A percentile compares a stretch with the other conserved stretches of the same genome.
phyloP scores from a whole-genome alignment of 1,139 yeast species.

The Keqinozyma sinolaborantium region DNA sequence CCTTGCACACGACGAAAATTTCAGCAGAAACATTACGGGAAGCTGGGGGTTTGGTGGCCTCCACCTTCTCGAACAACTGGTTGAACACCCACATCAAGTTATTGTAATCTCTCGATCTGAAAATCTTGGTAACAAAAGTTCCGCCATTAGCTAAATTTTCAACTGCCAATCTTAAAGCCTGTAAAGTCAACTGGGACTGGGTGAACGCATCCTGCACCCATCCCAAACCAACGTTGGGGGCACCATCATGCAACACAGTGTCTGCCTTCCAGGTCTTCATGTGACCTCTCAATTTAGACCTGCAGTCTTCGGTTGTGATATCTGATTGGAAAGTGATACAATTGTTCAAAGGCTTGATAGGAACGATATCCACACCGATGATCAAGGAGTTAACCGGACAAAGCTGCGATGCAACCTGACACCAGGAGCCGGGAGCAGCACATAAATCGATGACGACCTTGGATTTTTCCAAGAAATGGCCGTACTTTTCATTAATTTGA shows the following conservation, averaged over 20 bases:
- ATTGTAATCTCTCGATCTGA: slow-evolving; percentile 96
- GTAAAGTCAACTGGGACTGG: slow-evolving; percentile 91
- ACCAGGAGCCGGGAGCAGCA: slow-evolving; percentile 99
- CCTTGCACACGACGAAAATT: slow-evolving; percentile 94
- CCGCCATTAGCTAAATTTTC: slow-evolving; percentile 92
- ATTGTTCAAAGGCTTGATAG: slow-evolving; percentile 91
- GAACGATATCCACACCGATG: slow-evolving; percentile 97
- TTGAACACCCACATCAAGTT: slow-evolving; percentile 96
- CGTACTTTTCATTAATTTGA: slow-evolving; percentile 94
- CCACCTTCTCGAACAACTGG: slow-evolving; percentile 92
- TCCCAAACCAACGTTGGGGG: slow-evolving; percentile 98
- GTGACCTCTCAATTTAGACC: slow-evolving; percentile 89
- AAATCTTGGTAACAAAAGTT: slow-evolving; percentile 93
- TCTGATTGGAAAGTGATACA: slow-evolving; percentile 94
- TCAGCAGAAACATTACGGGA: slow-evolving; percentile 99
- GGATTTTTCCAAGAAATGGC: slow-evolving; percentile 92
- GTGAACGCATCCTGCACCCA: slow-evolving; percentile 99
- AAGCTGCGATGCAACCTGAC: slow-evolving; percentile 93
- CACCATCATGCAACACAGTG: slow-evolving; percentile 98
- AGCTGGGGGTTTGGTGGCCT: slow-evolving; percentile 98
- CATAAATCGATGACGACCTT: slow-evolving; percentile 96
- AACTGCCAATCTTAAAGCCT: slow-evolving; percentile 91
- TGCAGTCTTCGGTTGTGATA: slow-evolving; percentile 96
- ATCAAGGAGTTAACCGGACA: slow-evolving; percentile 92
- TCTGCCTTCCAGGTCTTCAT: slow-evolving; percentile 99